A percentile compares a stretch with the other conserved stretches of the same genome.
These are phyloP conservation scores for Cantharellus anzutake DNA, from an alignment of 768 basidiomycete genomes.

Conservation along the genomic window DNA sequence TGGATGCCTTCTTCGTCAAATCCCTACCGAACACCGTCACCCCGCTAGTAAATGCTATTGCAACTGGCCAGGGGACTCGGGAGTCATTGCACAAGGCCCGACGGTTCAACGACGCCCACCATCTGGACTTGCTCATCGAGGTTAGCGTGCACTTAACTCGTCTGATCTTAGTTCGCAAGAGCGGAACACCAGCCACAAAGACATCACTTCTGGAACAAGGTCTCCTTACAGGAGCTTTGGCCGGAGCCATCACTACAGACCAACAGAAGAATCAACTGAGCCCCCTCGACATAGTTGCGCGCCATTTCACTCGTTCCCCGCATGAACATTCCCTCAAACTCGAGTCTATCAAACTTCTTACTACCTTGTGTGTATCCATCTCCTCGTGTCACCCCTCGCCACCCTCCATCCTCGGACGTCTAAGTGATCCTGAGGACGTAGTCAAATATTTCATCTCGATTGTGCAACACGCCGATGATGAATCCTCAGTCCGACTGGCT, in stretches of 20 bases:
- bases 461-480: constrained; percentile 63
- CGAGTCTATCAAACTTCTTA: constrained; percentile 48
- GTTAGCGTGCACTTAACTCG: constrained; percentile 43
- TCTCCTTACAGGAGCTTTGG: constrained; percentile 42
- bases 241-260: constrained; percentile 27
- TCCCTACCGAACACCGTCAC: constrained; percentile 65
- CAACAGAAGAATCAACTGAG: constrained; percentile 33
- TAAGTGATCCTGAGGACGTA: constrained; percentile 56
- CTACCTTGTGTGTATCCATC: constrained; percentile 45
- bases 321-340: constrained; percentile 41
- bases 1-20: constrained; percentile 52
- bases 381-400: constrained; percentile 39
- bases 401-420: constrained; percentile 57
- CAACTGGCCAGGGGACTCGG: constrained; percentile 39
- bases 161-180: constrained; percentile 45
- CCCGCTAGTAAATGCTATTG: constrained; percentile 56
- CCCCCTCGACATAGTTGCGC: constrained; percentile 56
- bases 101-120: constrained; percentile 47
- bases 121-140: constrained; percentile 49
- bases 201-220: constrained; percentile 55
- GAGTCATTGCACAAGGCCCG: constrained; percentile 39
- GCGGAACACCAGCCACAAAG: constrained; percentile 17
- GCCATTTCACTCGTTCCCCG: constrained; percentile 45
- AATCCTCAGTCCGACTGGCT: constrained; percentile 45
- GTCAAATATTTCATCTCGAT: constrained; percentile 50